Evolutionary conservation across 2,329 filamentous ascomycete species (phyloP), one percentile per base, ranked within the genome.

Genomic region (Aspergillus flavus): DNA sequence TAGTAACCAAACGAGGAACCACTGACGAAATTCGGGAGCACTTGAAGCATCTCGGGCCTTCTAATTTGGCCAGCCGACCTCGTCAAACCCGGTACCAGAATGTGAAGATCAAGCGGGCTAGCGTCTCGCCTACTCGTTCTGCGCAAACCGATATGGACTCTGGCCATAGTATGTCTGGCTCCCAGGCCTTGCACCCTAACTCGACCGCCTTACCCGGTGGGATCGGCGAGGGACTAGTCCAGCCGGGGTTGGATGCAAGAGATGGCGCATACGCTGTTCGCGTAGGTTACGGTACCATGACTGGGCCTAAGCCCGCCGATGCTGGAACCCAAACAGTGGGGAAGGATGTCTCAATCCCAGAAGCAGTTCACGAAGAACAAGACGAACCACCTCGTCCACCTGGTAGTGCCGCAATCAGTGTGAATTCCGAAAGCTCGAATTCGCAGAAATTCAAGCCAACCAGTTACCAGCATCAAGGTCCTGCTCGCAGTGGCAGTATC

Each of bases 401-500:
- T 61, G 68, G 61, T 55, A 75, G 70, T 61, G 54, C 59, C 58
- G 66, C 64, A 41, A 67, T 56, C n/a, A 77, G 72, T 56, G 56
- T 66, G 23, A 61, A 55, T 11, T 75, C 73, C 3, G 64, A 62
- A 23, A 69, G 72, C 36, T 68, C 68, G n/a, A 69, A 60, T 2
- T 52, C 66, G 1, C 66, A 65, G 21, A 66, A 71, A 26, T 61
- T 32, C 1, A 68, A 71, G 9, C 57, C 57, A 12, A 77, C 67
- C 34, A 65, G 68, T 32, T 78, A 79, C 45, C 71, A 74, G 21
- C 78, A 78, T 57, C 80, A 80, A 39, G 82, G 84, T 10, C 81
- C 83, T 5, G 88, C 89, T 6, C 84, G 90, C 61, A 92, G 89
- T 68, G 91, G 91, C 32, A 92, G 89, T 73, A 92, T 94, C 69